Base-by-base conservation (phyloP, 139 green algal species). In the Tetraselmis striata region DNA sequence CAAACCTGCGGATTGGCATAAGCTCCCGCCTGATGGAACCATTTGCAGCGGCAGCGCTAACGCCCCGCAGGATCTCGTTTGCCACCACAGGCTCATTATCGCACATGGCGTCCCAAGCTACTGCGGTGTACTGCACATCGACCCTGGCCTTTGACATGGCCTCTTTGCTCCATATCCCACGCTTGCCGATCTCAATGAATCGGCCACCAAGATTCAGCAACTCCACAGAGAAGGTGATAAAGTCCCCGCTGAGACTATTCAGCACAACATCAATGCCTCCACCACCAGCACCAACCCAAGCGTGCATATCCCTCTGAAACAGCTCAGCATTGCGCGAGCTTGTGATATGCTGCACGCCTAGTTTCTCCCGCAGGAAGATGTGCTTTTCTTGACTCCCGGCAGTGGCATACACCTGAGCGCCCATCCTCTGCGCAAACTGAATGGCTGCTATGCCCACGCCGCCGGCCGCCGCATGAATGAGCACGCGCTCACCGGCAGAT, bases 371-470 rank as follows among this genome's bases (percentile, higher is more conserved):
- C 80, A 96, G 84, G 77, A 95, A 75, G 1, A 77, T 81, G 24
- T 92, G 92, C 92, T 97, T 97, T 81, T 88, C 78, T 1, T 88
- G 77, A 59, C 89, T 86, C 79, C 93, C 93, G 32, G 89, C 93
- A 1, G 93, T 96, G 2, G 91, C 92, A 23, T 93, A 5, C 0
- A 87, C 78, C 22, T 32, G 0, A 0, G 81, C 89, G 1, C 91
- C 91, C 31, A 88, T 28, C 0, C 29, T 79, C 18, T 45, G 30
- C 18, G 45, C 45, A 67, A 67, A 67, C 45, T 67, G 45, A 30
- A 93, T 75, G 0, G 90, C 91, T 32, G 93, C 93, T 26, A 82
- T 82, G 92, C 90, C 90, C 18, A 93, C 90, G 23, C 90, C 90
- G 1, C 90, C 90, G 0, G 90, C 84, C 18, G 81, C 90, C 1